Conservation (phyloP, 208 protist species). For the Herpetomonas muscarum region DNA sequence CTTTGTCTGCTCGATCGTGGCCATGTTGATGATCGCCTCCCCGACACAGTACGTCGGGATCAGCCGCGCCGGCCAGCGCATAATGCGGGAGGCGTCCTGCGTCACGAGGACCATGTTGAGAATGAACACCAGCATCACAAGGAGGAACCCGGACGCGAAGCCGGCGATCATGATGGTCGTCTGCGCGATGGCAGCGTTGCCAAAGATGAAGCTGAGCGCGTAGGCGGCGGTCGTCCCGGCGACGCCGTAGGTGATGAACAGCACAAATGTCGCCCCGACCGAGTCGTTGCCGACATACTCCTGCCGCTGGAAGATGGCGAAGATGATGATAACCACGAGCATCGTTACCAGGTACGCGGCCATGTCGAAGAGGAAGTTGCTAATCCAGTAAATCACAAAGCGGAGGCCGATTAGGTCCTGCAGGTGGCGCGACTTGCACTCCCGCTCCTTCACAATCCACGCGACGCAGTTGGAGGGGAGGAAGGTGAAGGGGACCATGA, state of each 20-base stretch:
- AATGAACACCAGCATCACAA: conserved; percentile 22
- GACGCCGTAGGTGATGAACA: conserved; percentile 21
- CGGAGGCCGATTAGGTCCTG: conserved; percentile 43
- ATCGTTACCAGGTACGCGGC: conserved; percentile 14
- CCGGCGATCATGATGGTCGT: conserved; percentile 26
- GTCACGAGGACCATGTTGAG: conserved; percentile 15
- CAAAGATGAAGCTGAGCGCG: conserved; percentile 19
- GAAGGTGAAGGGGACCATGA: conserved; percentile 44
- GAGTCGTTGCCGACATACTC: conserved; percentile 23
- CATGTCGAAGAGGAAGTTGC: conserved; percentile 31
- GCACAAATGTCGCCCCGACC: conserved; percentile 8
- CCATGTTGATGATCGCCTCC: conserved; percentile 33
- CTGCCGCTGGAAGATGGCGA: conserved; percentile 17
- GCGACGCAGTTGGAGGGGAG: conserved; percentile 29
- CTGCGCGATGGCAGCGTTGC: conserved; percentile 21
- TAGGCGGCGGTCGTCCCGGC: conserved; percentile 12
- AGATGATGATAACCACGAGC: conserved; percentile 12
- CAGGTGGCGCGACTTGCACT: conserved; percentile 40
- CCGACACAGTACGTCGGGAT: conserved; percentile 35
- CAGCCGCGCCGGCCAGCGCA: conserved; percentile 21
- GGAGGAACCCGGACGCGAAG: conserved; percentile 27
- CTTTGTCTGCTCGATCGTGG: conserved; percentile 5
- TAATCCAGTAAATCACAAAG: conserved; percentile 32
- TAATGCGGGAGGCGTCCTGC: conserved; percentile 5
- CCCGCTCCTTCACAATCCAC: conserved; percentile 50